Evolutionary conservation across 2,329 filamentous ascomycete species (phyloP).

Genomic region (Colletotrichum sp.): DNA sequence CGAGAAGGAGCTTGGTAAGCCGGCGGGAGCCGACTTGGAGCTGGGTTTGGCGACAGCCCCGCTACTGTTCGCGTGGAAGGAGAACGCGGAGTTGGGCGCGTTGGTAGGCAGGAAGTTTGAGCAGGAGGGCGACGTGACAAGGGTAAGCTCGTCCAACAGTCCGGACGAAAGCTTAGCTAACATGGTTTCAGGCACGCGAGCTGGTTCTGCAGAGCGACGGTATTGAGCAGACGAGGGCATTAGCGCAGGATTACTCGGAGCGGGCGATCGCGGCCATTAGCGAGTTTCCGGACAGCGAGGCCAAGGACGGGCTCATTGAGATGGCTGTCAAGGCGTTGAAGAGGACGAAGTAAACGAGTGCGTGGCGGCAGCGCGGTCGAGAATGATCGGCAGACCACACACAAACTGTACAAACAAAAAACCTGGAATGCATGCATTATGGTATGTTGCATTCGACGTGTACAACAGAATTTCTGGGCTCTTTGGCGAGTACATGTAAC

Average conservation of each 20-base stretch:
- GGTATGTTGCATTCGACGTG: slow-evolving; percentile 16
- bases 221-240: slow-evolving; percentile 86
- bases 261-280: slow-evolving; percentile 86
- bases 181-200: slow-evolving; percentile 73
- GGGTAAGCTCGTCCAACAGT: slow-evolving; percentile 58
- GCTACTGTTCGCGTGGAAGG: slow-evolving; percentile 93
- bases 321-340: slow-evolving; percentile 95
- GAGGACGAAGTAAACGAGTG: slow-evolving; percentile 73
- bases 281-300: slow-evolving; percentile 90
- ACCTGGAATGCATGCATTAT: slow-evolving; percentile 14
- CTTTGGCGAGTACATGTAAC: slow-evolving; percentile 19
- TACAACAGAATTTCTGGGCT: slow-evolving; percentile 18
- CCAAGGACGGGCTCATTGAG: slow-evolving; percentile 87
- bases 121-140: slow-evolving; percentile 81
- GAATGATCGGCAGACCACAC: background rate
- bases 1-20: slow-evolving; percentile 87
- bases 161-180: slow-evolving; percentile 20
- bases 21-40: slow-evolving; percentile 91
- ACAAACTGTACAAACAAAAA: slow-evolving; percentile 9
- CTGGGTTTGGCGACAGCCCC: slow-evolving; percentile 93
- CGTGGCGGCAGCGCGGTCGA: background rate
- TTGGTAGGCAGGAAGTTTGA: slow-evolving; percentile 93
- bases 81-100: slow-evolving; percentile 80
- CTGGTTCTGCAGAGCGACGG: slow-evolving; percentile 85
- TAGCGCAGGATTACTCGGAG: slow-evolving; percentile 90